Conservation (phyloP, 768 basidiomycete genomes). For the Lactarius deliciosus region DNA sequence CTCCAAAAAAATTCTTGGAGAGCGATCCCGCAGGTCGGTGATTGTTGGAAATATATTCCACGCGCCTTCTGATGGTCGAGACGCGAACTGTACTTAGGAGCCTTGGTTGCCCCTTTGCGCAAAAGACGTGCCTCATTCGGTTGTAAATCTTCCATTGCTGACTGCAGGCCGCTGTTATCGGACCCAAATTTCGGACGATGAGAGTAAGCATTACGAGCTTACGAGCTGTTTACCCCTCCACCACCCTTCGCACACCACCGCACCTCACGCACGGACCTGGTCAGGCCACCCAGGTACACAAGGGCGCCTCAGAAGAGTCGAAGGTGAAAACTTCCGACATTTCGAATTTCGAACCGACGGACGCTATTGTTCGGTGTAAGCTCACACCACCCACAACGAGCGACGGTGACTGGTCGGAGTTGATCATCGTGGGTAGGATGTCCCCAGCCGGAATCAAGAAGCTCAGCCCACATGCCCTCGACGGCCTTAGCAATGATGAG, state of each 20-base stretch:
- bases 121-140: constrained; percentile 41
- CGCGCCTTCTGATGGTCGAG: constrained; percentile 8
- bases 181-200: constrained; percentile 6
- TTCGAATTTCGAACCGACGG: constrained; percentile 5
- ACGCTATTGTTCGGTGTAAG: neutral
- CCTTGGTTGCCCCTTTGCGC: constrained; percentile 36
- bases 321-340: neutral
- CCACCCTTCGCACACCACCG: neutral
- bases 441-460: neutral
- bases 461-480: neutral
- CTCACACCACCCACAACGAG: neutral
- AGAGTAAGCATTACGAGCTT: constrained; percentile 15
- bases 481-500: neutral
- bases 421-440: constrained; percentile 1
- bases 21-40: constrained; percentile 14
- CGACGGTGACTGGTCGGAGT: neutral
- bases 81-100: constrained; percentile 36
- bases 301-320: neutral
- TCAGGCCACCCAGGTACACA: neutral
- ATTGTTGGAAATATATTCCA: constrained; percentile 22
- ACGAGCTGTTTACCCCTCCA: neutral
- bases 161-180: constrained; percentile 15
- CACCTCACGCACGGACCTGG: neutral
- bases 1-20: neutral
- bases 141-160: constrained; percentile 40